phyloP scores from a whole-genome alignment of 2,329 filamentous ascomycete genomes.

The Diaporthe amygdali region DNA sequence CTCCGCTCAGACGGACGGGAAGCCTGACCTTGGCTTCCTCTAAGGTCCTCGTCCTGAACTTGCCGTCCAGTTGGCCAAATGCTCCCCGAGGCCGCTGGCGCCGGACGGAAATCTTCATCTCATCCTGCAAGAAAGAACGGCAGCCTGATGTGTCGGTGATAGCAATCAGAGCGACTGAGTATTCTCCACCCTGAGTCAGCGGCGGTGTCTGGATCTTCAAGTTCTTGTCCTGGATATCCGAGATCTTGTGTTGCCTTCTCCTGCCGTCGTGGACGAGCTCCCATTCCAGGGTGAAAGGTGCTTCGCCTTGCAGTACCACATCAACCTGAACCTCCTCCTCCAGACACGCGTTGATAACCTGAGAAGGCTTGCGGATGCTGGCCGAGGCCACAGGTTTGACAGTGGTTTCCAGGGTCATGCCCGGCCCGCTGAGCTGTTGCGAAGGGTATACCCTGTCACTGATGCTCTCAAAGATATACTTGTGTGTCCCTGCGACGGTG shows the following conservation, averaged over 20 bases:
- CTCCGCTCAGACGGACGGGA: conserved; percentile 84
- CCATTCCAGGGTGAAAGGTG: conserved; percentile 89
- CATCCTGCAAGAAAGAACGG: conserved; percentile 83
- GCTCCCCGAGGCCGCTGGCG: conserved; percentile 85
- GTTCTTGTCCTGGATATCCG: conserved; percentile 64
- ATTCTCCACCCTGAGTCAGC: conserved; percentile 84
- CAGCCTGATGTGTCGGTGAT: conserved; percentile 88
- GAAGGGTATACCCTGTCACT: conserved; percentile 81
- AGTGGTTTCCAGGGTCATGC: conserved; percentile 78
- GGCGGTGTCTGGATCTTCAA: conserved; percentile 78
- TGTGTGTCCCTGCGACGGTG: conserved; percentile 80
- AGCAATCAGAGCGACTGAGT: conserved; percentile 83
- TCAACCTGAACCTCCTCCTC: conserved; percentile 79
- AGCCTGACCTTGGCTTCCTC: conserved; percentile 77
- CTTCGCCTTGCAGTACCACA: conserved; percentile 76
- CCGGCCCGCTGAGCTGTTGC: conserved; percentile 64
- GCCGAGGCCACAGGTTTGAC: conserved; percentile 93
- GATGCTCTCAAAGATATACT: conserved; percentile 82
- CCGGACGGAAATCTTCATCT: conserved; percentile 83
- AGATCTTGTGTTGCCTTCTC: conserved; percentile 70
- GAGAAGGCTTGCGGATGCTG: conserved; percentile 62
- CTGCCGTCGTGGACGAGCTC: conserved; percentile 91
- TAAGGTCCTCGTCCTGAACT: conserved; percentile 74
- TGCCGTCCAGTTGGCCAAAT: conserved; percentile 86
- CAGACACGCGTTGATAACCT: conserved; percentile 74